Evolutionary conservation across 169 alveolate species (phyloP), one percentile per base, ranked within the genome.

Genomic region (Pseudocohnilembus persalinus): DNA sequence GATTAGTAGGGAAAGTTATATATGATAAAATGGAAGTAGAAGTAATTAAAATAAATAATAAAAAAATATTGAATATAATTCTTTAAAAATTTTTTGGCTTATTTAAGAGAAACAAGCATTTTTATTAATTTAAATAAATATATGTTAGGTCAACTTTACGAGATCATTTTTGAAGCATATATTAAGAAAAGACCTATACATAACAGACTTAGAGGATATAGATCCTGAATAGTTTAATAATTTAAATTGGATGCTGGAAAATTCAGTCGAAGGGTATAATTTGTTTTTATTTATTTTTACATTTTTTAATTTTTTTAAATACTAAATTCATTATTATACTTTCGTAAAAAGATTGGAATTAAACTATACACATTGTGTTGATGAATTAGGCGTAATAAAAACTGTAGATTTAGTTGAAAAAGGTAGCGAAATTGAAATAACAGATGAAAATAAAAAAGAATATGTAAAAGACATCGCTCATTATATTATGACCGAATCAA

Each of bases 121-220:
- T n/a, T n/a, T n/a, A n/a, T n/a, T n/a, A n/a, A n/a, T n/a, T n/a
- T n/a, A n/a, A n/a, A n/a, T n/a, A n/a, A n/a, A n/a, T 49, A 49
- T 49, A 49, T 11, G 20, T 11, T 11, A 49, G 68, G 20, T 99
- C 32, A 98, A 98, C 95, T 99, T 99, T 93, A 97, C 99, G 49
- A 97, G 99, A 31, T 94, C 99, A 74, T 98, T 98, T 88, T 98
- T 98, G 95, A 99, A 99, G 92, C 99, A 98, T 88, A 98, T 99
- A 97, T 93, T 97, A 31, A 98, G 99, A 79, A 77, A 77, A 77
- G 63, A 63, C 29, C 82, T 77, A 31, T 77, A 34, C 72, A 77
- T 77, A 33, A 32, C 98, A 49, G 99, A 99, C 85, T 97, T 99
- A 88, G 99, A 98, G 91, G 98, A 99, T 76, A 97, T 98, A 63